phyloP scores from a whole-genome alignment of 1,284 basidiomycete genomes.

The Xerocomus minutiporus region DNA sequence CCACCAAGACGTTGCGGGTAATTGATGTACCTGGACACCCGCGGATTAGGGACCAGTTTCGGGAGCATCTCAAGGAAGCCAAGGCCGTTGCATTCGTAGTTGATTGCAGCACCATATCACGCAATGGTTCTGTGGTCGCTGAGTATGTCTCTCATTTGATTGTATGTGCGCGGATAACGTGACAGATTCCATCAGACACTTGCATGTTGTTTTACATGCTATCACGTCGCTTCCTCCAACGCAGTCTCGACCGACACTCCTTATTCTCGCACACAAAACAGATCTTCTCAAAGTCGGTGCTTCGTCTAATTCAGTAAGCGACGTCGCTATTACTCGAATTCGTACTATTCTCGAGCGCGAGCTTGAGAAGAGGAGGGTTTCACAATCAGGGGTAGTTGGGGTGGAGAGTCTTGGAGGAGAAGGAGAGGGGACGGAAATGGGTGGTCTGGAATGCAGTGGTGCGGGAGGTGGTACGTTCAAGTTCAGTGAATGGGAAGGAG shows the following conservation, averaged over 20 bases:
- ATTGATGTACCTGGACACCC: constrained; percentile 78
- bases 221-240: constrained; percentile 71
- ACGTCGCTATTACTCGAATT: constrained; percentile 63
- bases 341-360: constrained; percentile 74
- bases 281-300: constrained; percentile 59
- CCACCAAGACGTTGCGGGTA: constrained; percentile 43
- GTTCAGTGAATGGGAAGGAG: constrained; percentile 77
- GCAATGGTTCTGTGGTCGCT: constrained; percentile 66
- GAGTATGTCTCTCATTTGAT: constrained; percentile 48
- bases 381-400: constrained; percentile 59
- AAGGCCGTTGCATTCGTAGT: constrained; percentile 71
- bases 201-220: constrained; percentile 64
- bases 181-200: constrained; percentile 45
- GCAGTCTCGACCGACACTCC: constrained; percentile 50
- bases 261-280: constrained; percentile 70
- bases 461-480: constrained; percentile 48
- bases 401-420: constrained; percentile 69
- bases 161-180: background rate
- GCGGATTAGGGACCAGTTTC: constrained; percentile 66
- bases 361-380: constrained; percentile 65
- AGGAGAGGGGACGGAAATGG: constrained; percentile 53
- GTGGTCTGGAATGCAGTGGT: constrained; percentile 59
- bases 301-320: constrained; percentile 40
- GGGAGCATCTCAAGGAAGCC: constrained; percentile 55
- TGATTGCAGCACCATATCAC: constrained; percentile 68